phyloP scores from a whole-genome alignment of 257 asterid genomes.

The Rehmannia glutinosa region DNA sequence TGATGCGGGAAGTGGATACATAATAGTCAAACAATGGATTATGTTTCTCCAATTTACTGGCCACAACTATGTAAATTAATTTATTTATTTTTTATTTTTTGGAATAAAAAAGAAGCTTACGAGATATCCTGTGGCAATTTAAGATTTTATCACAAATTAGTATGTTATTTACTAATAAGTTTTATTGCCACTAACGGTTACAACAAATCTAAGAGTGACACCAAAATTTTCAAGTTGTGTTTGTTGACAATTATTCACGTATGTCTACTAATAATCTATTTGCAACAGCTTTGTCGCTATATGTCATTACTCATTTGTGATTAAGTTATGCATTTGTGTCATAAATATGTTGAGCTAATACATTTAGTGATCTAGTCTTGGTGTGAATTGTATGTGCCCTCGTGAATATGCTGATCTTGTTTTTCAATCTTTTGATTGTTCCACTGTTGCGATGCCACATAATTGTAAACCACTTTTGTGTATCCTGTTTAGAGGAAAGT shows the following conservation, averaged over 20 bases:
- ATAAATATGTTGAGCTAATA: not conserved
- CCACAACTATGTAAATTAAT: not conserved
- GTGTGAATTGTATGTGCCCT: not conserved
- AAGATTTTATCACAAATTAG: not conserved
- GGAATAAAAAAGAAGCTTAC: not conserved
- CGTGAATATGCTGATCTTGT: not conserved
- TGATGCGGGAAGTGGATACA: not conserved
- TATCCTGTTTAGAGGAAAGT: constrained; percentile 6
- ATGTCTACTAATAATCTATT: not conserved
- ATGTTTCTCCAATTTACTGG: not conserved
- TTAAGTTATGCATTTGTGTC: not conserved
- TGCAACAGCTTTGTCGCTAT: not conserved
- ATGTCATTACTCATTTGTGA: not conserved
- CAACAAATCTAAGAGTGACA: not conserved
- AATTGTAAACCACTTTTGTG: constrained; percentile 1
- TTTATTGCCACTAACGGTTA: not conserved
- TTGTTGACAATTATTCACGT: not conserved
- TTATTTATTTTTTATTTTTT: not conserved
- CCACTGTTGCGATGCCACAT: not conserved
- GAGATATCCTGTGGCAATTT: not conserved
- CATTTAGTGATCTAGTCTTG: not conserved
- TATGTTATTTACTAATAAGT: not conserved
- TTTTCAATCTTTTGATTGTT: not conserved
- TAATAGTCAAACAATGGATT: not conserved
- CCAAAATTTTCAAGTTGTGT: not conserved